A percentile compares a stretch with the other conserved stretches of the same genome.
These are phyloP conservation scores for Monosporascus sp. DNA, from an alignment of 2,329 filamentous ascomycete genomes.

Conservation along the genomic window DNA sequence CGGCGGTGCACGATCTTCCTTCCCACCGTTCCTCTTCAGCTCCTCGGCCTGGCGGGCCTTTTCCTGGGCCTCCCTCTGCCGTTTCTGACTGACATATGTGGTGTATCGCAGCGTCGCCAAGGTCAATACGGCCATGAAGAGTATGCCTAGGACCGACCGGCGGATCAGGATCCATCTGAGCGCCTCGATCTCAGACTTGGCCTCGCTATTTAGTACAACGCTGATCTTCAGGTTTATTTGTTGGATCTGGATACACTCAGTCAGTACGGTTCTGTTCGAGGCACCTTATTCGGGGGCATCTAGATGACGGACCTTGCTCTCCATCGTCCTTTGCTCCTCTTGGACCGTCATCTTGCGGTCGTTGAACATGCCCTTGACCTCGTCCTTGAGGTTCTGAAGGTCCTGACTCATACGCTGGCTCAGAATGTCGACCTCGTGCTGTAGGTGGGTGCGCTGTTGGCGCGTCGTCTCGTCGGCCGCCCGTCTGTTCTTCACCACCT, in stretches of 20 bases:
- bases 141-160: constrained; percentile 57
- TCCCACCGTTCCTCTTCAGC: constrained; percentile 36
- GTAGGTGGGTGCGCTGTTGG: constrained; percentile 75
- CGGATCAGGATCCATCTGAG: constrained; percentile 78
- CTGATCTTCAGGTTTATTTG: constrained; percentile 96
- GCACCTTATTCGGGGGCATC: neutral
- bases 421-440: constrained; percentile 93
- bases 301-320: constrained; percentile 60
- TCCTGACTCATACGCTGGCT: constrained; percentile 83
- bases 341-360: constrained; percentile 89
- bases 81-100: constrained; percentile 48
- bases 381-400: constrained; percentile 73
- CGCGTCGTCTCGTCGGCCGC: constrained; percentile 75
- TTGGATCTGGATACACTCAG: constrained; percentile 57
- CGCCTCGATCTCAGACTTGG: constrained; percentile 86
- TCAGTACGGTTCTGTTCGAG: neutral
- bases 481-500: constrained; percentile 73
- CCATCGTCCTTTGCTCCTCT: constrained; percentile 79
- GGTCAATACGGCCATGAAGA: constrained; percentile 60
- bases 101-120: constrained; percentile 55
- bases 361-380: constrained; percentile 92
- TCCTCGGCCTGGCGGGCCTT: constrained; percentile 39
- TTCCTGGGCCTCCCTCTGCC: constrained; percentile 39
- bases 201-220: constrained; percentile 80
- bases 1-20: constrained; percentile 38